Base-by-base conservation (phyloP, 495 filamentous ascomycete species). In the Aspergillus avenaceus region DNA sequence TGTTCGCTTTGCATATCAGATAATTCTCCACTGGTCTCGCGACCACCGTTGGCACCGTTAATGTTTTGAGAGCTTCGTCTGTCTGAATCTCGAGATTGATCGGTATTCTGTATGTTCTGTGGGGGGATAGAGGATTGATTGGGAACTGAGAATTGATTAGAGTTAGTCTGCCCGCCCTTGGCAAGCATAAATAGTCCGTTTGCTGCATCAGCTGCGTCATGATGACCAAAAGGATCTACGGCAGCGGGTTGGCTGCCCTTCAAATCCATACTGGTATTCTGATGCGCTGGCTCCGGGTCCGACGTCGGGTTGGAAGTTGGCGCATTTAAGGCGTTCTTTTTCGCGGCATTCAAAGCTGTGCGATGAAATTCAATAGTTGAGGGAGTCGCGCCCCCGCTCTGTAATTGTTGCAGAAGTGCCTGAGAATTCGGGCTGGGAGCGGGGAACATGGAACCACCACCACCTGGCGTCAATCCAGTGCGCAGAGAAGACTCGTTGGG, bases 381-480 rank as follows among this genome's bases (percentile, higher is more conserved):
- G 12, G 93, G 93, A 18, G 93, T 98, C 11, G 90, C 84, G 41
- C 85, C 86, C 45, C 87, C 87, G 65, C 82, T 87, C 53, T 87
- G 84, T 28, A 96, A 74, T 60, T 85, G 81, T 44, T 86, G 84
- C 63, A 91, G 85, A 23, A 96, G 62, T 23, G 87, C 83, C 64
- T 89, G 85, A 0, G 88, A 87, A 63, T 86, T 92, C 14, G 93
- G 93, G 61, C 88, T 91, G 4, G 91, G 88, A 25, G 84, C 87
- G 25, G 91, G 90, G 75, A 98, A 98, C 87, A 98, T 97, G 61
- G 92, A 96, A 51, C 93, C 93, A 60, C 92, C 90, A 34, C 93
- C 93, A 44, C 93, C 93, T 14, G 93, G 93, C 26, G 95, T 98
- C 50, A 98, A 69, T 41, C 93, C 93, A 14, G 89, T 93, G 34